These are phyloP conservation scores for Proliferodiscus dingleyae DNA, from an alignment of 2,329 filamentous ascomycete species.

Conservation along the genomic window DNA sequence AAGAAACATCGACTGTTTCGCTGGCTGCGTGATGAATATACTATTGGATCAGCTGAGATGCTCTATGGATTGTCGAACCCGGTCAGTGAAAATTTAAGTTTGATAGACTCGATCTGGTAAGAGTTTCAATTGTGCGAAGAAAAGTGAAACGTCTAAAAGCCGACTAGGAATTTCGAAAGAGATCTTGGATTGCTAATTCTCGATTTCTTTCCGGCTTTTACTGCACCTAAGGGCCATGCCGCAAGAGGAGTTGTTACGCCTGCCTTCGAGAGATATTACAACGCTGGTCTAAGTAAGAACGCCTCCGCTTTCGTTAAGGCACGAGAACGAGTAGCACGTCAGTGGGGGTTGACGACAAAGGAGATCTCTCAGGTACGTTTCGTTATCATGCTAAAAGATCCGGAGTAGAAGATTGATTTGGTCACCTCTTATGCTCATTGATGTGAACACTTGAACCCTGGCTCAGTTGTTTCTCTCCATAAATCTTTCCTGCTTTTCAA, in stretches of 20 bases:
- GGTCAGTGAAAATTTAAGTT: conserved; percentile 29
- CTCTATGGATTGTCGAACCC: conserved; percentile 42
- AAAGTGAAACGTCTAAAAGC: not conserved
- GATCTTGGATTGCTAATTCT: conserved; percentile 26
- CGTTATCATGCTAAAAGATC: too few species aligned
- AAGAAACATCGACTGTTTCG: conserved; percentile 6
- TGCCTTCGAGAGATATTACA: conserved; percentile 29
- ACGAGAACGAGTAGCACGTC: conserved; percentile 3
- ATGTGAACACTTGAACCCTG: too few species aligned
- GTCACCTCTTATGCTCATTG: too few species aligned
- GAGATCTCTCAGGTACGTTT: conserved; percentile 24
- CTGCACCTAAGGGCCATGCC: conserved; percentile 27
- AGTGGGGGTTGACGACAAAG: conserved; percentile 6
- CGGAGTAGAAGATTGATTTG: too few species aligned
- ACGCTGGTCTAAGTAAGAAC: conserved; percentile 22
- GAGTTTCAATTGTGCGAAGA: not conserved
- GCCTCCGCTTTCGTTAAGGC: conserved; percentile 17
- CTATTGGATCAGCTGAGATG: conserved; percentile 31
- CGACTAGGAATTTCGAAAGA: conserved; percentile 25
- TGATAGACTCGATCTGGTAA: conserved; percentile 37
- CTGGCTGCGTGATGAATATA: conserved; percentile 10
- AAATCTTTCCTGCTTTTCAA: too few species aligned
- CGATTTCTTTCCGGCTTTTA: conserved; percentile 29
- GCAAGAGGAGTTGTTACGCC: conserved; percentile 34
- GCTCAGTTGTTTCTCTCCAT: too few species aligned